Base-by-base conservation (phyloP, 2,329 filamentous ascomycete genomes). In the Blastomyces silverae region DNA sequence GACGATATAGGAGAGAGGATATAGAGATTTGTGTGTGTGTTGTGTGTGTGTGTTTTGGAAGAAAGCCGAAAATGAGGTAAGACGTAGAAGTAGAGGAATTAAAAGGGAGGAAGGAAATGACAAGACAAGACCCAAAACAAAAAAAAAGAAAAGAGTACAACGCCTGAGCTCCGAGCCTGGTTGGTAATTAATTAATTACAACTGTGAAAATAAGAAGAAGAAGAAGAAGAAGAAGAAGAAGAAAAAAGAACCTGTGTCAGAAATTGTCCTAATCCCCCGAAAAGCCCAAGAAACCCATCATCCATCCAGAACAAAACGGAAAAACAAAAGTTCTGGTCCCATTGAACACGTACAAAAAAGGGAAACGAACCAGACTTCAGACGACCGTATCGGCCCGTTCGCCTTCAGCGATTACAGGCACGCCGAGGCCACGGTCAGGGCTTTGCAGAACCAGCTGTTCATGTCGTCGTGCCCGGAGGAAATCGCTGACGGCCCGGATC, bases 381-480 rank as follows among this genome's bases (percentile, higher is more conserved):
- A 92, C 90, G 62, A 89, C 87, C 39, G 84, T 87, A 79, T 95
- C 91, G 0, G 89, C 83, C 60, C 83, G 82, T 81, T 97, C 94
- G 58, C 90, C 91, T 71, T 91, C 88, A 0, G 92, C 92, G 71
- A 99, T 90, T 65, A 99, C 84, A 2, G 94, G 89, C 52, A 96
- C 85, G 22, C 87, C 87, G 62, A 97, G 80, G 1, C 93, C 92
- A 46, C 94, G 84, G 71, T 96, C 92, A 0, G 94, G 94, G 74
- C 91, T 96, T 75, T 96, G 92, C 69, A 97, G 80, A 5, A 99
- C 91, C 61, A 99, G 81, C 75, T 94, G 90, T 79, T 99, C 94
- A 74, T 97, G 94, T 73, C 91, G 84, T 74, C 93, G 85, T 48
- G 92, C 94, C 70, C 88, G 86, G 67, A 97, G 79, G 74, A 94